Percentiles rank a stretch among this genome's conserved stretches.
These are phyloP conservation scores for Gossypium anomalum DNA, from an alignment of 345 rosid genomes.

Conservation along the genomic window DNA sequence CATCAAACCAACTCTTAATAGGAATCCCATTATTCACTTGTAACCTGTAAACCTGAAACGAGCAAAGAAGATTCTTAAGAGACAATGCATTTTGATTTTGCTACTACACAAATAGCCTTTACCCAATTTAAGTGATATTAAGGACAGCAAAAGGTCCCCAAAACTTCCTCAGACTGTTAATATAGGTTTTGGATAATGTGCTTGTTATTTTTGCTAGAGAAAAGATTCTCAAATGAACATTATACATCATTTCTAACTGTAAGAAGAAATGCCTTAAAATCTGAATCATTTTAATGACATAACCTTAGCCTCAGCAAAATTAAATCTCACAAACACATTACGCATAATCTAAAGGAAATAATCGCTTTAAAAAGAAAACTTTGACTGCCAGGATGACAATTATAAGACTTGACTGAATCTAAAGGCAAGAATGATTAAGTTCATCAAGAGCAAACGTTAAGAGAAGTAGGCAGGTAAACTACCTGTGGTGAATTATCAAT, in stretches of 20 bases:
- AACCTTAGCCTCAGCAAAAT: background rate
- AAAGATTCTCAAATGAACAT: background rate
- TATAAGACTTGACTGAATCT: background rate
- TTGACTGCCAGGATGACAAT: background rate
- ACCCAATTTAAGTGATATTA: background rate
- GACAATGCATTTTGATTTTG: background rate
- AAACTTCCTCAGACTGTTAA: background rate
- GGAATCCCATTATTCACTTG: conserved; percentile 96
- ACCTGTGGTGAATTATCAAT: conserved; percentile 98
- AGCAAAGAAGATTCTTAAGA: conserved; percentile 15
- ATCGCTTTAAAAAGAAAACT: background rate
- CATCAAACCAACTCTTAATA: conserved; percentile 93
- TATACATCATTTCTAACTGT: background rate
- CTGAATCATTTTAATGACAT: conserved; percentile 8
- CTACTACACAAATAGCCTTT: background rate
- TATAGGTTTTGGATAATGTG: background rate
- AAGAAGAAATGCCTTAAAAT: conserved; percentile 4
- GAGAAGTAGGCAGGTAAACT: conserved; percentile 21
- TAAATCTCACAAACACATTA: background rate
- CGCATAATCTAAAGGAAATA: background rate
- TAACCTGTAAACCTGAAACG: conserved; percentile 83
- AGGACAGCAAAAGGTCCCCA: background rate
- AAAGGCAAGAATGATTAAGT: conserved; percentile 12
- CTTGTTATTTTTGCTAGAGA: background rate
- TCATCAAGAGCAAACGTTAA: conserved; percentile 1